phyloP scores from a whole-genome alignment of 768 basidiomycete species.

The Pulveroboletus sp. region DNA sequence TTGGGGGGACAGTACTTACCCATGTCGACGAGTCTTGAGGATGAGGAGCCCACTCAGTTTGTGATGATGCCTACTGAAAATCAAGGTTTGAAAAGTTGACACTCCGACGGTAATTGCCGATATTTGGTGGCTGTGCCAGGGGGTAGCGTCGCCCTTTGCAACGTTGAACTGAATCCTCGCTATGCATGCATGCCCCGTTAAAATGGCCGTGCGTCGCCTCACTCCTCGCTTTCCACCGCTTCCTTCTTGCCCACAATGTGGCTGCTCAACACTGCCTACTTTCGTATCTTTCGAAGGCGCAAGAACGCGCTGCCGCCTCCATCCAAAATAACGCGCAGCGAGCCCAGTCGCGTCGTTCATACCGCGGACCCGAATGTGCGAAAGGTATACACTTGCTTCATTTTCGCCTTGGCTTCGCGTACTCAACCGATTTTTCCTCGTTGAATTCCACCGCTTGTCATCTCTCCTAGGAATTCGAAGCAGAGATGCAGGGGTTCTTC shows the following conservation, averaged over 20 bases:
- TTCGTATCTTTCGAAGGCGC: slow-evolving; percentile 37
- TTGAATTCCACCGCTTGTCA: slow-evolving; percentile 17
- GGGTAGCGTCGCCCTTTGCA: slow-evolving; percentile 6
- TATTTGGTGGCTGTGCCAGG: slow-evolving; percentile 19
- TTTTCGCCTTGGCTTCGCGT: slow-evolving; percentile 37
- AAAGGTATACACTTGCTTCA: slow-evolving; percentile 45
- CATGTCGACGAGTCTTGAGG: slow-evolving; percentile 76
- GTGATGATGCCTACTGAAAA: slow-evolving; percentile 49
- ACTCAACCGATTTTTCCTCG: slow-evolving; percentile 18
- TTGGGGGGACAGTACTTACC: slow-evolving; percentile 50
- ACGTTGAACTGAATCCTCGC: slow-evolving; percentile 11
- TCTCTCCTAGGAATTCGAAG: slow-evolving; percentile 59
- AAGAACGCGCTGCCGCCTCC: slow-evolving; percentile 41
- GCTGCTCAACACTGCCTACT: slow-evolving; percentile 33
- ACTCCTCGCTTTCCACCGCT: slow-evolving; percentile 25
- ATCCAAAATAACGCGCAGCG: slow-evolving; percentile 60
- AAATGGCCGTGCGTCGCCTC: slow-evolving; percentile 19
- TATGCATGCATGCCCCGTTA: slow-evolving; percentile 20
- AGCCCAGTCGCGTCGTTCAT: slow-evolving; percentile 64
- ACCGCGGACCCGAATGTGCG: slow-evolving; percentile 52
- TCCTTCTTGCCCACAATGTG: slow-evolving; percentile 17
- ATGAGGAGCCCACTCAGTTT: slow-evolving; percentile 43
- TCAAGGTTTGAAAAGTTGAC: slow-evolving; percentile 35
- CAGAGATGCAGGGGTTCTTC: slow-evolving; percentile 96
- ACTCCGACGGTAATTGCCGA: slow-evolving; percentile 29